phyloP scores from a whole-genome alignment of 495 filamentous ascomycete genomes.

The Chaetomium cochliodes region DNA sequence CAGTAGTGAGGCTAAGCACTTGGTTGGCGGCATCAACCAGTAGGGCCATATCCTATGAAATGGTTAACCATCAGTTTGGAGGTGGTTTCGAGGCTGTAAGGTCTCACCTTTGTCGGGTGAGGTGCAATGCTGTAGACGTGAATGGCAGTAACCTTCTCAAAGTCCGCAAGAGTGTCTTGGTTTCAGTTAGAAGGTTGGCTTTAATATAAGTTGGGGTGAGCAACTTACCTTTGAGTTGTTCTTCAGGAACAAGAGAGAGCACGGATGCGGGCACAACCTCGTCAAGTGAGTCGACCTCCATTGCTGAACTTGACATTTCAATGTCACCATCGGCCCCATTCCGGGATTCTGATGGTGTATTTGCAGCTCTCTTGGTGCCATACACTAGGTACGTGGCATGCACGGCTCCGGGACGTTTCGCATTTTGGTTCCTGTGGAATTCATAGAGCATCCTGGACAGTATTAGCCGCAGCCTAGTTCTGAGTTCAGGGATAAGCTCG shows the following conservation, averaged over 20 bases:
- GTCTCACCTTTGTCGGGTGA: conserved; percentile 59
- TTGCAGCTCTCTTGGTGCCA: conserved; percentile 50
- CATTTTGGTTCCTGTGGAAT: conserved; percentile 77
- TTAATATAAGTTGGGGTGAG: too few relatives aligned
- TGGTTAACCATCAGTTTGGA: not conserved
- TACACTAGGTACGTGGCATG: conserved; percentile 87
- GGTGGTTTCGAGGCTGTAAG: not conserved
- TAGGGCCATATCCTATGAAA: conserved; percentile 61
- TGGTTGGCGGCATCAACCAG: conserved; percentile 70
- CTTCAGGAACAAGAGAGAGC: conserved; percentile 75
- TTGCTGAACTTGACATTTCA: conserved; percentile 70
- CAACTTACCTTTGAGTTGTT: conserved; percentile 66
- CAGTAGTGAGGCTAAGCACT: conserved; percentile 43
- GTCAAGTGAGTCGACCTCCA: conserved; percentile 50
- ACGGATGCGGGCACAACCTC: conserved; percentile 51
- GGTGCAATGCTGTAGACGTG: conserved; percentile 86
- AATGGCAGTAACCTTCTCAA: conserved; percentile 68
- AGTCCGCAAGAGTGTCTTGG: conserved; percentile 65
- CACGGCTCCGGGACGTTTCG: conserved; percentile 67
- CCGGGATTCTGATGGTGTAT: conserved; percentile 34
- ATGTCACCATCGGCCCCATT: conserved; percentile 62
- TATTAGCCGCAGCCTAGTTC: not conserved
- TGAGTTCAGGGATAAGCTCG: not conserved
- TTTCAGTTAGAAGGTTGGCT: conserved; percentile 18
- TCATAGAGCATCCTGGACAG: conserved; percentile 79